Evolutionary conservation across 495 filamentous ascomycete genomes (phyloP), one percentile per base, ranked within the genome.

Genomic region (Tuber umbilicatum): DNA sequence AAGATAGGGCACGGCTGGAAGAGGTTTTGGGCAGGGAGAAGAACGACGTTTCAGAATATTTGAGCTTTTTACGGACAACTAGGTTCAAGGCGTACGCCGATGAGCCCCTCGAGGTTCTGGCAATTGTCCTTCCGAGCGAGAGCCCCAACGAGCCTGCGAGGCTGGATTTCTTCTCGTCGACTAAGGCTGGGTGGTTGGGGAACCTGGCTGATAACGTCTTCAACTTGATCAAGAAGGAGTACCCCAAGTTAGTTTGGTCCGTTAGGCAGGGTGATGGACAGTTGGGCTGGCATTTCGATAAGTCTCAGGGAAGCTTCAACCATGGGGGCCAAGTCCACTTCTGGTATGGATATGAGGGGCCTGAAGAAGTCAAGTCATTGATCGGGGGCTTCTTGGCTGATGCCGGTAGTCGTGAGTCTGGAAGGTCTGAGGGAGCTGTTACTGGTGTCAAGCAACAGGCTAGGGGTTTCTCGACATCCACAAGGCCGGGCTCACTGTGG

Each of bases 151-250:
- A 84, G 10, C 85, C 89, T 71, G 91, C 96, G 3, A 93, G 95
- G 70, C 86, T 99, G 47, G 93, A 94, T 42, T 97, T 95, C 23
- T 92, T 98, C 81, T 95, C 93, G 72, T 95, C 97, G 79, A 97
- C 93, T 71, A 98, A 97, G 85, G 89, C 93, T 17, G 95, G 93
- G 64, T 99, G 96, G 94, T 84, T 98, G 68, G 94, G 91, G 35
- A 98, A 98, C 81, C 90, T 97, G 41, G 92, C 94, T n/a, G 95
- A 99, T 83, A 99, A 99, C 83, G 92, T 98, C 70, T 97, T 99
- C 83, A 90, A 92, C 70, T 89, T 91, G 72, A 91, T 99, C 81
- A 93, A 94, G 86, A 96, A 94, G 84, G 94, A 97, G 80, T 92
- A 93, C 83, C 89, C 92, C 75, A 94, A 91, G 85, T 88, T 98